Percentiles rank a stretch among this genome's conserved stretches.
phyloP scores from a whole-genome alignment of 768 basidiomycete species.

The Trametes cinnabarina region DNA sequence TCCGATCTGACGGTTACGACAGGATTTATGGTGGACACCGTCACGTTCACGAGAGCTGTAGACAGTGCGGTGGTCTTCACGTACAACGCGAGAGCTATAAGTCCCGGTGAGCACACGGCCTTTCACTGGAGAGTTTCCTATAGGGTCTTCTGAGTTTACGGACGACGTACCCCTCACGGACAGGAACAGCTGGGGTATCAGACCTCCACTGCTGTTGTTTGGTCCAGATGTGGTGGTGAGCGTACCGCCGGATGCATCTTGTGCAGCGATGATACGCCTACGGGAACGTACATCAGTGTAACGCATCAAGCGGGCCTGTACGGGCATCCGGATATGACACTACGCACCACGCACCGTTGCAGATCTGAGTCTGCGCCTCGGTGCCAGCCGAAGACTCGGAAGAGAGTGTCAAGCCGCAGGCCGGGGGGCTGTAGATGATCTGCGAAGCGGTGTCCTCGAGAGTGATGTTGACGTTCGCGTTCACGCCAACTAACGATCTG shows the following conservation, averaged over 20 bases:
- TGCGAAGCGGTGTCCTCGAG: slow-evolving; percentile 22
- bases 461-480: slow-evolving; percentile 19
- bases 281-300: neutral
- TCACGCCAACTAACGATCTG: neutral
- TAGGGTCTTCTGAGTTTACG: no score
- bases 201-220: slow-evolving; percentile 12
- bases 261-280: slow-evolving; percentile 18
- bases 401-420: slow-evolving; percentile 18
- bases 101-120: neutral
- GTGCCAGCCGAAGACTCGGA: slow-evolving; percentile 6
- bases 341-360: slow-evolving; percentile 22
- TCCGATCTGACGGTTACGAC: slow-evolving; percentile 16
- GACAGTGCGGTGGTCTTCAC: slow-evolving; percentile 17
- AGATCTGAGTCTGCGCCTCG: slow-evolving; percentile 6
- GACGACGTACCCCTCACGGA: slow-evolving; percentile 17
- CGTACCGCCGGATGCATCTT: slow-evolving; percentile 11
- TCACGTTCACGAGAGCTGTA: slow-evolving; percentile 19
- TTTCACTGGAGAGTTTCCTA: neutral
- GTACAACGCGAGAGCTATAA: slow-evolving; percentile 13
- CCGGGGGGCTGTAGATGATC: slow-evolving; percentile 23
- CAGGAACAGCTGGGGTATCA: slow-evolving; percentile 23
- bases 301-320: neutral
- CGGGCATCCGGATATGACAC: no score
- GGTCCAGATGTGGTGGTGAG: slow-evolving; percentile 22
- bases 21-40: slow-evolving; percentile 17